phyloP scores from a whole-genome alignment of 768 basidiomycete genomes.

The Cyclocybe aegerita region DNA sequence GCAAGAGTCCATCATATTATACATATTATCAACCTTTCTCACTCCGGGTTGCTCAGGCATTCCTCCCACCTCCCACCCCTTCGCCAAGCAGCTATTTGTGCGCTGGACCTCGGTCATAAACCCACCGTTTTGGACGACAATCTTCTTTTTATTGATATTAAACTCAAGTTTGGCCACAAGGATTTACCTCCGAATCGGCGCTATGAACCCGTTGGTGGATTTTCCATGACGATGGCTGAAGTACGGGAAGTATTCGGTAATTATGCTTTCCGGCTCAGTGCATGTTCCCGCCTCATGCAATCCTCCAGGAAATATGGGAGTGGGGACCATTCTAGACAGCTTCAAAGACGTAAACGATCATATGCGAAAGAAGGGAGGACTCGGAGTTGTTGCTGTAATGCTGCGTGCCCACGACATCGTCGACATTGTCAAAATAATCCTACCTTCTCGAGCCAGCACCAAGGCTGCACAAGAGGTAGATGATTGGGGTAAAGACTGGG shows the following conservation, averaged over 20 bases:
- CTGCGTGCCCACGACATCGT: slow-evolving; percentile 19
- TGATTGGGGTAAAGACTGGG: slow-evolving; percentile 22
- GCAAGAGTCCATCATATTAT: slow-evolving; percentile 9
- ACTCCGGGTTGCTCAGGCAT: slow-evolving; percentile 18
- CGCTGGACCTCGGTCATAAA: slow-evolving; percentile 22
- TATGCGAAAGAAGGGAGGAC: slow-evolving; percentile 22
- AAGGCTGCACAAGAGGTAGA: slow-evolving; percentile 16
- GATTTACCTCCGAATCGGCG: slow-evolving; percentile 16
- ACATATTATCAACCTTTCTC: not conserved
- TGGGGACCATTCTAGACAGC: slow-evolving; percentile 18
- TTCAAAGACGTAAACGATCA: slow-evolving; percentile 16
- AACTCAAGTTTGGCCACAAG: slow-evolving; percentile 16
- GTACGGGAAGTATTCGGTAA: slow-evolving; percentile 20
- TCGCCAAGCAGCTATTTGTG: slow-evolving; percentile 24
- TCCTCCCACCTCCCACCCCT: slow-evolving; percentile 20
- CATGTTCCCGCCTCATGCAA: not conserved
- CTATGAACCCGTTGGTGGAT: slow-evolving; percentile 18
- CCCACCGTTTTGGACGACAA: slow-evolving; percentile 18
- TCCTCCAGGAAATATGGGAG: slow-evolving; percentile 13
- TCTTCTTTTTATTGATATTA: slow-evolving; percentile 21
- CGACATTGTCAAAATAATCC: slow-evolving; percentile 21
- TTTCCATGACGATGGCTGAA: slow-evolving; percentile 21
- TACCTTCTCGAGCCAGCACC: slow-evolving; percentile 18
- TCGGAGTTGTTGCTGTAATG: slow-evolving; percentile 20
- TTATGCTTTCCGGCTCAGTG: not conserved